These are phyloP conservation scores for Blastocystis hominis DNA, from an alignment of 352 stramenopile genomes.

Conservation along the genomic window DNA sequence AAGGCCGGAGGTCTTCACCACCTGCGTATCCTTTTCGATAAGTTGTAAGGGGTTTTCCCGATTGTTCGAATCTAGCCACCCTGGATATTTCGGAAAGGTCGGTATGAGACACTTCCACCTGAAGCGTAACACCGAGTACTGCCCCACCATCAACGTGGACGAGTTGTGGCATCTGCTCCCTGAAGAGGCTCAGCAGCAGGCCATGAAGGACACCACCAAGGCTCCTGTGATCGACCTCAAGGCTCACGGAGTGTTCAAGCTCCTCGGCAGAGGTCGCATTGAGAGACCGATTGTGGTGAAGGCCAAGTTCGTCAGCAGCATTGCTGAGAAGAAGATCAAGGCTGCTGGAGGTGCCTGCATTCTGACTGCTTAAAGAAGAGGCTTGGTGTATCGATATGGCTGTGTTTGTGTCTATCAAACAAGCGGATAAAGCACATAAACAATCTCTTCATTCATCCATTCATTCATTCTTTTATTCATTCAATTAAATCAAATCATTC, in stretches of 20 bases:
- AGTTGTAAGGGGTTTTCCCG: slow-evolving; percentile 81
- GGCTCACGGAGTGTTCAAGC: slow-evolving; percentile 62
- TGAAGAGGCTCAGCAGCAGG: slow-evolving; percentile 89
- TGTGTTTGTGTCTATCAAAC: not conserved
- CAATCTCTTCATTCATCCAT: not conserved
- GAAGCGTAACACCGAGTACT: slow-evolving; percentile 87
- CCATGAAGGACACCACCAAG: slow-evolving; percentile 81
- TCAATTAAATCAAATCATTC: not conserved
- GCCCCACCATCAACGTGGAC: slow-evolving; percentile 95
- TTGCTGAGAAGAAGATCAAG: slow-evolving; percentile 99
- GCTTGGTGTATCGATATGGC: slow-evolving; percentile 32
- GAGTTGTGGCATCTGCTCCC: slow-evolving; percentile 95
- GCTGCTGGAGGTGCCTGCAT: slow-evolving; percentile 84
- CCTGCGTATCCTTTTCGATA: slow-evolving; percentile 99
- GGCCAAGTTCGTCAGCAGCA: not conserved
- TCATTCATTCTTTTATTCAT: not conserved
- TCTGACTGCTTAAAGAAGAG: slow-evolving; percentile 23
- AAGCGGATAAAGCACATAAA: not conserved
- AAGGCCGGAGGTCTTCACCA: slow-evolving; percentile 99
- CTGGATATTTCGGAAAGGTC: slow-evolving; percentile 99
- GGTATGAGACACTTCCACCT: slow-evolving; percentile 99
- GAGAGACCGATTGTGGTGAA: slow-evolving; percentile 45
- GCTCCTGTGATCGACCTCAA: slow-evolving; percentile 96
- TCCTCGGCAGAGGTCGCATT: slow-evolving; percentile 15
- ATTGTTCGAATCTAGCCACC: slow-evolving; percentile 60